phyloP scores from a whole-genome alignment of 192 early-diverging fungal species.

The Coemansia reversa region DNA sequence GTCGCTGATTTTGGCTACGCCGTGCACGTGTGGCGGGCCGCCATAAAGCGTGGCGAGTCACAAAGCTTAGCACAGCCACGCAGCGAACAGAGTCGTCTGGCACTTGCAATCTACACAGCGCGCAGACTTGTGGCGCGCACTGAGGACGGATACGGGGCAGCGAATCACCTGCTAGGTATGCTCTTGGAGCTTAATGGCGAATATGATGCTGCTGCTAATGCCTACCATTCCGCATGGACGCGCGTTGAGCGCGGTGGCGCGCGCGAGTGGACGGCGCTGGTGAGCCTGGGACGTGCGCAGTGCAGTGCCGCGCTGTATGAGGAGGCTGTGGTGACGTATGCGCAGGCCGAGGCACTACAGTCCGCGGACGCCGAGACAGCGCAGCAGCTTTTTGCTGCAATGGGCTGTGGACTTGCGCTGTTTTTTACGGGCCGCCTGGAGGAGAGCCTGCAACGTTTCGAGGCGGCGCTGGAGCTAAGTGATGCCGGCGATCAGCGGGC shows the following conservation, averaged over 20 bases:
- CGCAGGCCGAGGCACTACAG: constrained; percentile 15
- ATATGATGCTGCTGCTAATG: constrained; percentile 64
- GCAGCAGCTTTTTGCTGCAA: constrained; percentile 16
- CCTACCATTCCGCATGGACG: constrained; percentile 57
- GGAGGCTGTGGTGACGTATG: constrained; percentile 61
- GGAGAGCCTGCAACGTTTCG: constrained; percentile 71
- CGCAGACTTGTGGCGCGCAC: constrained; percentile 32
- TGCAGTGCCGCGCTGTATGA: constrained; percentile 63
- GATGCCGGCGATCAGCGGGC: constrained; percentile 56
- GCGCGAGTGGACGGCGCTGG: constrained; percentile 54
- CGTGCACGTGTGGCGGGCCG: constrained; percentile 27
- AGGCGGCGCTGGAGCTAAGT: constrained; percentile 60
- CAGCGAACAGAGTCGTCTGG: constrained; percentile 29
- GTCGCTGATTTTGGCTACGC: constrained; percentile 70
- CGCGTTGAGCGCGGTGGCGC: constrained; percentile 1
- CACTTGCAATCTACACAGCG: constrained; percentile 39
- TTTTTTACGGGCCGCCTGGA: constrained; percentile 70
- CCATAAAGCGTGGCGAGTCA: constrained; percentile 9
- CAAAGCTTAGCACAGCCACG: constrained; percentile 34
- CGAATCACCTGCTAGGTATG: constrained; percentile 62
- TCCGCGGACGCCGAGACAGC: constrained; percentile 19
- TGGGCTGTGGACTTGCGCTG: constrained; percentile 73
- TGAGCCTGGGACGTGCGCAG: constrained; percentile 68
- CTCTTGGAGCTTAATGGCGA: constrained; percentile 73
- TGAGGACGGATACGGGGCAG: constrained; percentile 21